Percentiles rank a stretch among this genome's conserved stretches.
Conservation (phyloP, 768 basidiomycete species). For the Boletus tylopilopsis region DNA sequence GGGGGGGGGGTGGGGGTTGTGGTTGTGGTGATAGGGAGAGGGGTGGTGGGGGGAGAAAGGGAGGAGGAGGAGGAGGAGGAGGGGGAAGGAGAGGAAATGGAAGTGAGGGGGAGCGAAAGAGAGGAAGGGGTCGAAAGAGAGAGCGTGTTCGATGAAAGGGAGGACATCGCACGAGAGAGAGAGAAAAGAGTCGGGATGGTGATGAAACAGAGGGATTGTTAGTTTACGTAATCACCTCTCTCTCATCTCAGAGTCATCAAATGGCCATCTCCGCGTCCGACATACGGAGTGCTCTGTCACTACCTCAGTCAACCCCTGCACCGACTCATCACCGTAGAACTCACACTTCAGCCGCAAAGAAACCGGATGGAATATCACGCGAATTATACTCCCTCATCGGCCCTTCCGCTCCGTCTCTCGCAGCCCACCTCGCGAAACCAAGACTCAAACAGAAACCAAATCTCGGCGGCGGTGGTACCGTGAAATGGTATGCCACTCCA, state of each 20-base stretch:
- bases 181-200: neutral
- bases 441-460: constrained; percentile 86
- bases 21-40: neutral
- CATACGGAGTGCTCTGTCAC: constrained; percentile 77
- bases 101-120: neutral
- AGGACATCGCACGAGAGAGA: neutral
- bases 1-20: neutral
- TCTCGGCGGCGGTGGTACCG: constrained; percentile 54
- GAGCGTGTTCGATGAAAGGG: neutral
- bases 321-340: constrained; percentile 37
- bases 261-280: constrained; percentile 78
- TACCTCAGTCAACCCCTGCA: constrained; percentile 39
- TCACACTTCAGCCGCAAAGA: constrained; percentile 40
- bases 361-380: constrained; percentile 88
- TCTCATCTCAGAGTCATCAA: neutral
- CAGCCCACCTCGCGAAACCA: constrained; percentile 74
- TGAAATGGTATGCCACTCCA: constrained; percentile 59
- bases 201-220: neutral
- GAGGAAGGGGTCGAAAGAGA: neutral
- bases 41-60: neutral
- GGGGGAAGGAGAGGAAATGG: neutral
- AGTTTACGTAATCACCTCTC: neutral
- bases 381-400: constrained; percentile 95
- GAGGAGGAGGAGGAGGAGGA: neutral
- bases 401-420: constrained; percentile 84